Percentiles rank a stretch among this genome's conserved stretches.
Evolutionary conservation across 345 rosid genomes (phyloP).

Genomic region (Salix udensis): DNA sequence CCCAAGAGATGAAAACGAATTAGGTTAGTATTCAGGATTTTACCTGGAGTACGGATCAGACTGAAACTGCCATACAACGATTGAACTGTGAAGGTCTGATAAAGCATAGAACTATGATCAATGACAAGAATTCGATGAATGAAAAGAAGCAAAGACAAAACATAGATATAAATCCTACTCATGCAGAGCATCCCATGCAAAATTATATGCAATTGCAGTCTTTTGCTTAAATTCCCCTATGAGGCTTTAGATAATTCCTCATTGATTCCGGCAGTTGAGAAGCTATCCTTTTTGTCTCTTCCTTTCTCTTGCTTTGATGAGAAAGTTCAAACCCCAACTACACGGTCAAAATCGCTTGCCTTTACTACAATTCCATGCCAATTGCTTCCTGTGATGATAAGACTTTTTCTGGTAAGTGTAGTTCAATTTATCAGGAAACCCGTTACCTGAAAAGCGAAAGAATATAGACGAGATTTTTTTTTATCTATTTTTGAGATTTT

Average conservation of each 20-base stretch:
- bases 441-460: not conserved
- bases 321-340: conserved; percentile 6
- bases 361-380: not conserved
- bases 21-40: not conserved
- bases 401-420: not conserved
- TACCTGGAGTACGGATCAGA: not conserved
- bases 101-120: not conserved
- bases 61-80: not conserved
- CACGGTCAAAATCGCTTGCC: not conserved
- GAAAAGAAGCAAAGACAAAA: not conserved
- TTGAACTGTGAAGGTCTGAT: not conserved
- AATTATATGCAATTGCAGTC: not conserved
- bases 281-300: not conserved
- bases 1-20: not conserved
- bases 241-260: conserved; percentile 2
- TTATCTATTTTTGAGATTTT: not conserved
- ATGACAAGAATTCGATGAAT: not conserved
- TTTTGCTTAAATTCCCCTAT: not conserved
- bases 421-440: not conserved
- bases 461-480: not conserved
- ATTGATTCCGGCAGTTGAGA: not conserved
- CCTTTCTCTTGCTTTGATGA: not conserved
- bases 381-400: conserved; percentile 5
- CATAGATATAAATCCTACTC: not conserved
- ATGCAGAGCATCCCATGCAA: not conserved